A percentile compares a stretch with the other conserved stretches of the same genome.
Evolutionary conservation across 371 early-diverging fungal genomes (phyloP).

Genomic region (Capillidium heterosporum): DNA sequence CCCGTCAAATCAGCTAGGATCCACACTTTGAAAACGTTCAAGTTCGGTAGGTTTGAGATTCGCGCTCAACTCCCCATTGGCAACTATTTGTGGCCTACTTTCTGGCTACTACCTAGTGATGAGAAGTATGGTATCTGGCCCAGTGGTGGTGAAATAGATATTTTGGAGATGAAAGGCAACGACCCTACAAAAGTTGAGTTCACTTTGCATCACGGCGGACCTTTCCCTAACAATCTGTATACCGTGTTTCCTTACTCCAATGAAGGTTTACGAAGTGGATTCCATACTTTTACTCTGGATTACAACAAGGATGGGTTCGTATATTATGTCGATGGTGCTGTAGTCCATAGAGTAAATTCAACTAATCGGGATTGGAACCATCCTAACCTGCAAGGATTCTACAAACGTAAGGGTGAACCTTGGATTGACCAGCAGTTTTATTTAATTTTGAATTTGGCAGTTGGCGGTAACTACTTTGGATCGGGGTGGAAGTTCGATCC

Average conservation of each 20-base stretch:
- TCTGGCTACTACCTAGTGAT: conserved; percentile 46
- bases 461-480: conserved; percentile 3
- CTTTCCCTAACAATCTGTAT: background rate
- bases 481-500: conserved; percentile 1
- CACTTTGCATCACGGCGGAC: background rate
- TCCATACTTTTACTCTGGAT: background rate
- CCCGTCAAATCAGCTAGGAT: background rate
- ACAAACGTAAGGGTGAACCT: background rate
- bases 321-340: background rate
- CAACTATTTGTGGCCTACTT: conserved; percentile 40
- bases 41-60: conserved; percentile 42
- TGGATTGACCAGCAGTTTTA: background rate
- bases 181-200: background rate
- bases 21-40: background rate
- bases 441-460: background rate
- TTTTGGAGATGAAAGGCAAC: conserved; percentile 17
- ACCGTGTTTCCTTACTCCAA: too few species aligned
- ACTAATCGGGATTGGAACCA: background rate
- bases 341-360: background rate
- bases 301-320: background rate
- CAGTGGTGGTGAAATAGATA: conserved; percentile 33
- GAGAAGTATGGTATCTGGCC: conserved; percentile 49
- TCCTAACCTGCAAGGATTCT: background rate
- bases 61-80: conserved; percentile 39
- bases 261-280: background rate